phyloP scores from a whole-genome alignment of 495 filamentous ascomycete genomes.

The Xylaria palmicola region DNA sequence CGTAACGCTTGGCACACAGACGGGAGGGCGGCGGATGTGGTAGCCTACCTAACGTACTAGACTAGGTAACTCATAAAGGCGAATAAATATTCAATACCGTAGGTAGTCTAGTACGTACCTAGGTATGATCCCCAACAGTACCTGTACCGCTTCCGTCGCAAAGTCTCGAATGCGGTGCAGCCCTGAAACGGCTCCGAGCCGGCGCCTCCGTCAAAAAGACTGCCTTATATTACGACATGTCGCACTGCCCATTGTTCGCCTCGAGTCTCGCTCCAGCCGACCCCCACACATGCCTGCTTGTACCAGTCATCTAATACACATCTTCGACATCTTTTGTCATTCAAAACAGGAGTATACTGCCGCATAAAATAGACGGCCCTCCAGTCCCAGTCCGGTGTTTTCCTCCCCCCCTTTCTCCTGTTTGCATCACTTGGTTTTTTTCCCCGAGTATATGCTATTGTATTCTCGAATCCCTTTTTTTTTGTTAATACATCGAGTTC shows the following conservation, averaged over 20 bases:
- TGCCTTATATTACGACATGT: background rate
- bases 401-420: background rate
- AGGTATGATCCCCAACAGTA: background rate
- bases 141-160: constrained; percentile 2
- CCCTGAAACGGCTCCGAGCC: background rate
- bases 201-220: background rate
- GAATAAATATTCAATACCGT: no score
- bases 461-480: background rate
- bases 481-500: background rate
- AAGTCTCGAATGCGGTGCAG: background rate
- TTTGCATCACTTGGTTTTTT: background rate
- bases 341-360: background rate
- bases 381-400: no score
- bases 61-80: no score
- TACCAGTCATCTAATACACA: background rate
- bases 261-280: background rate
- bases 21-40: no score
- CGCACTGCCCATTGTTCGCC: background rate
- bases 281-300: background rate
- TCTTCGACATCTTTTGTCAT: background rate
- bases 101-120: background rate
- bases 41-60: no score
- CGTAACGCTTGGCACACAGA: background rate
- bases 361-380: background rate
- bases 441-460: background rate